Evolutionary conservation across 1,284 basidiomycete species (phyloP), one percentile per base, ranked within the genome.

Genomic region (Paramarasmius palmivorus): DNA sequence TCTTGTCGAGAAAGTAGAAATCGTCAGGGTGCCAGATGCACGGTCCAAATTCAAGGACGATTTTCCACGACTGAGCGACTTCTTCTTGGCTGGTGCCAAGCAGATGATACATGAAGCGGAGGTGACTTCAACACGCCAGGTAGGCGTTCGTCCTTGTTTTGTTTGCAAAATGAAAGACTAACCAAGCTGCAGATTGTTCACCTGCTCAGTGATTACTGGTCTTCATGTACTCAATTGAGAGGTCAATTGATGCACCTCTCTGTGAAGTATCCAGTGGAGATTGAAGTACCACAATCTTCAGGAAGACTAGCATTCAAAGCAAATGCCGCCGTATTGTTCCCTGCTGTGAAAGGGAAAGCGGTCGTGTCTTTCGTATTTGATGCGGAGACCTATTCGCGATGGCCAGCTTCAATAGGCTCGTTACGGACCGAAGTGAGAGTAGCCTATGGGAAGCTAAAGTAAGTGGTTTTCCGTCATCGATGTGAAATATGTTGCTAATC

Each of bases 251-350:
- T 74, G 22, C 79, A 92, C 58, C 73, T 93, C 45, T 73, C 72
- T 2, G 81, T 92, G 62, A 88, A 86, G 61, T 93, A 88, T 67
- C 92, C 92, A 0, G 69, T 91, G 20, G 69, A 77, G 0, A 79
- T 88, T 53, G 68, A 79, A 39, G 64, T 79, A 26, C 63, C 75
- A 10, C 57, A 69, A 35, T 54, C 58, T 22, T 47, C 60, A 34
- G 63, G 64, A 20, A 56, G 65, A n/a, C 67, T 74, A 0, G 73
- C 73, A 37, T 81, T 90, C 61, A 78, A 75, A 58, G 78, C 81
- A 29, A 86, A 81, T 57, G 72, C 79, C 2, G 68, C 66, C 56
- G 66, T 79, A 17, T 61, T 79, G 57, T 78, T 76, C 59, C 73
- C 73, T 4, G 62, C 68, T 4, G 59, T 65, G 29, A 81, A 78